phyloP scores from a whole-genome alignment of 2,329 filamentous ascomycete species.

The Claviceps maximensis region DNA sequence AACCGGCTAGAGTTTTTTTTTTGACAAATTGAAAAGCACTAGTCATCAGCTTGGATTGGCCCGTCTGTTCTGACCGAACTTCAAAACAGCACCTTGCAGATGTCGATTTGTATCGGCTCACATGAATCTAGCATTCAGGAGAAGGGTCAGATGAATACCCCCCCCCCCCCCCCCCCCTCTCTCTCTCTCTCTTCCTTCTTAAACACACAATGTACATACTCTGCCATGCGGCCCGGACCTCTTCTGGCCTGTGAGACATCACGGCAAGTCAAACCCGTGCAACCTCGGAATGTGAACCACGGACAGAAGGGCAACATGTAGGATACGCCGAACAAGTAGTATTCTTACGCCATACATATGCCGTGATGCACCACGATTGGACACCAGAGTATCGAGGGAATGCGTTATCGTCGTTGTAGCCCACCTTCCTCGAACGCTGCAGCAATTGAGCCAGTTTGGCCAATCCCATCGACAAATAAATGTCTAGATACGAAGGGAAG shows the following conservation, averaged over 20 bases:
- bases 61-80: not conserved
- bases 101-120: not conserved
- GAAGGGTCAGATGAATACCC: not conserved
- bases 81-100: not conserved
- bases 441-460: not conserved
- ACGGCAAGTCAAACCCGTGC: not conserved
- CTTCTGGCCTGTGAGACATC: not conserved
- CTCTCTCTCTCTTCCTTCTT: too few relatives aligned
- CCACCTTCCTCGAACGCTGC: not conserved
- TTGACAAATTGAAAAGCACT: too few relatives aligned
- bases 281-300: not conserved
- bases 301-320: not conserved
- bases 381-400: not conserved
- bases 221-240: constrained; percentile 1
- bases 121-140: not conserved
- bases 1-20: not conserved
- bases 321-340: not conserved
- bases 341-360: not conserved
- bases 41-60: not conserved
- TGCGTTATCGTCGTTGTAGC: not conserved
- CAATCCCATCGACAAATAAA: too few relatives aligned
- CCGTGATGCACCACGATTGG: not conserved
- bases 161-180: not conserved
- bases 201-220: not conserved
- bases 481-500: too few relatives aligned